These are phyloP conservation scores for Saccharomyces pastorianus DNA, from an alignment of 1,139 yeast species.

Conservation along the genomic window DNA sequence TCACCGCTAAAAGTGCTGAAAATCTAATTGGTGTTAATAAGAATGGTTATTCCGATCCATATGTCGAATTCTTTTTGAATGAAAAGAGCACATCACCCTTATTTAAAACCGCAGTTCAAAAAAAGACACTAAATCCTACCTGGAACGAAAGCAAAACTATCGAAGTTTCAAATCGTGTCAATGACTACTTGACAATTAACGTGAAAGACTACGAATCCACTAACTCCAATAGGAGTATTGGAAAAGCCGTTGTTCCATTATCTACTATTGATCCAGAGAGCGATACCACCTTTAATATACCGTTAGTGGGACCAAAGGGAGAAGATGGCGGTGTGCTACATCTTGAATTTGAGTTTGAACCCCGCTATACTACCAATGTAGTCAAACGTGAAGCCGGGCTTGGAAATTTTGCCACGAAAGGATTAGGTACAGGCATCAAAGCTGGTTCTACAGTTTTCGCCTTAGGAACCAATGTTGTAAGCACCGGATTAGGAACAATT, in stretches of 20 bases:
- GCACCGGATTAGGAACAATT: constrained; percentile 36
- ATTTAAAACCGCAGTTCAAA: constrained; percentile 67
- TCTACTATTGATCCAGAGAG: constrained; percentile 50
- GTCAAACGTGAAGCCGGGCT: constrained; percentile 27
- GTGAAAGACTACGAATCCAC: constrained; percentile 89
- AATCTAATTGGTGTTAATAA: constrained; percentile 72
- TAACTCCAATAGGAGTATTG: constrained; percentile 71
- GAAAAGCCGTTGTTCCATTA: constrained; percentile 53
- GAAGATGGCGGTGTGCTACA: constrained; percentile 57
- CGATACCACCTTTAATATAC: constrained; percentile 44
- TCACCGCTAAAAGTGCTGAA: constrained; percentile 54
- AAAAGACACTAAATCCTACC: constrained; percentile 75
- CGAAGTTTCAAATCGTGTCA: constrained; percentile 49
- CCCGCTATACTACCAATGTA: constrained; percentile 48
- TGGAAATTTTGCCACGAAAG: constrained; percentile 31
- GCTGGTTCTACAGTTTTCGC: constrained; percentile 31
- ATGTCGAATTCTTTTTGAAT: constrained; percentile 55
- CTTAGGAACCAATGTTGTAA: constrained; percentile 33
- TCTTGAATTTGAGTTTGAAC: constrained; percentile 54
- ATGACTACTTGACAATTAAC: constrained; percentile 47
- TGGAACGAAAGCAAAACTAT: constrained; percentile 60
- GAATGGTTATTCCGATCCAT: constrained; percentile 89
- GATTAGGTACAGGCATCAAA: constrained; percentile 24
- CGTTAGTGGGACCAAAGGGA: constrained; percentile 39
- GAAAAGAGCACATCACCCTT: constrained; percentile 42